These are phyloP conservation scores for Raffaelea albimanens DNA, from an alignment of 2,329 filamentous ascomycete genomes.

Conservation along the genomic window DNA sequence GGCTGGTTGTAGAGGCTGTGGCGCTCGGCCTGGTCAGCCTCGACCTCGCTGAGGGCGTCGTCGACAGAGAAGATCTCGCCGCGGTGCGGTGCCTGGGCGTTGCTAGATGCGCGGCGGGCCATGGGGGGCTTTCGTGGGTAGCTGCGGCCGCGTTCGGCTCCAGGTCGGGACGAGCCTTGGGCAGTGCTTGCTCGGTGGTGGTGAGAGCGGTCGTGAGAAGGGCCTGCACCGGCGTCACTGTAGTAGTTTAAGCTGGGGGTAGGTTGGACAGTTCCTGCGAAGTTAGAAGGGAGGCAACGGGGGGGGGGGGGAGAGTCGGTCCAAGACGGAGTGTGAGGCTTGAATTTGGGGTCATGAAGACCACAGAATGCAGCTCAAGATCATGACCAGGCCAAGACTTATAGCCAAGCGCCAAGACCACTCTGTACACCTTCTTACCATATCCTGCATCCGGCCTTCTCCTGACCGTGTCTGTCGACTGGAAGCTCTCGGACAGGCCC, in stretches of 20 bases:
- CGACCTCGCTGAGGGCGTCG: slow-evolving; percentile 74
- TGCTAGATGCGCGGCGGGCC: slow-evolving; percentile 65
- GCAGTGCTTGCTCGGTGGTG: slow-evolving; percentile 24
- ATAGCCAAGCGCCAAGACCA: too few species aligned
- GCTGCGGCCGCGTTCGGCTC: slow-evolving; percentile 38
- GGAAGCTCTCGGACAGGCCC: slow-evolving; percentile 42
- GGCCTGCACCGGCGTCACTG: slow-evolving; percentile 7
- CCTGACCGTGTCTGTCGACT: slow-evolving; percentile 51
- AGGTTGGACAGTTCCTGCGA: not conserved
- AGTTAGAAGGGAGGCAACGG: not conserved
- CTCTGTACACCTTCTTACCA: slow-evolving; percentile 32
- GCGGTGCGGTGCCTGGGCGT: slow-evolving; percentile 60
- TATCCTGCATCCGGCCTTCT: slow-evolving; percentile 45
- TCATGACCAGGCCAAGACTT: too few species aligned
- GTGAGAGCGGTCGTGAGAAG: slow-evolving; percentile 27
- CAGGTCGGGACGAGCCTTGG: slow-evolving; percentile 26
- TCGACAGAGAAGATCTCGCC: slow-evolving; percentile 86
- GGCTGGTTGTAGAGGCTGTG: slow-evolving; percentile 22
- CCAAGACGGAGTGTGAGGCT: too few species aligned
- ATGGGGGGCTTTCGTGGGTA: slow-evolving; percentile 64
- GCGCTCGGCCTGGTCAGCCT: slow-evolving; percentile 50
- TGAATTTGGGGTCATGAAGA: too few species aligned
- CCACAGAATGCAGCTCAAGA: too few species aligned
- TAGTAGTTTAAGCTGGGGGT: slow-evolving; percentile 6
- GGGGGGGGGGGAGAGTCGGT: too few species aligned